Base-by-base conservation (phyloP, 208 protist species). In the Porcisia deanei region DNA sequence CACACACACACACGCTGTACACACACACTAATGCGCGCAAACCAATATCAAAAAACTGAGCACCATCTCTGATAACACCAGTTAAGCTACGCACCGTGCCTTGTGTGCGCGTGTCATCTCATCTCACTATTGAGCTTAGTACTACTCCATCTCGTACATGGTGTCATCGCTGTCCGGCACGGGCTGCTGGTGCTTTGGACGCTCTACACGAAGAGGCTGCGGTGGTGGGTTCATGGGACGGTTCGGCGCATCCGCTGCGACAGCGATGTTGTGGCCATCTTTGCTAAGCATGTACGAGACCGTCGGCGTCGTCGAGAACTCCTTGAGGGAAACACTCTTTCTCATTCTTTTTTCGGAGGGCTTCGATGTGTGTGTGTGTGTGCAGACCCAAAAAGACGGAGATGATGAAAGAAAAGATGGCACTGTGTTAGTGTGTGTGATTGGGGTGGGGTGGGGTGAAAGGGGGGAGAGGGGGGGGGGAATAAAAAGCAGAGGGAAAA, bases 221-320 rank as follows among this genome's bases (percentile, higher is more conserved):
- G 80, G 80, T 2, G 81, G 82, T 16, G 73, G 77, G n/a, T 76
- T 77, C 53, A 81, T 73, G 30, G 77, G 73, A 34, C 71, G 78
- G 79, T 71, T 81, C 69, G 76, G 79, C 58, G 78, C 60, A 47
- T 85, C 86, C 16, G 79, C 65, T 34, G 73, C 79, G 25, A 82
- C 73, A 1, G 91, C 93, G 39, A 97, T 72, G 71, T 97, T 97
- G 76, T 94, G 84, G 0, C 93, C 93, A 63, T 95, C 89, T 78
- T 97, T 97, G 80, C 91, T 94, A 59, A 95, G 86, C 93, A 97
- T 97, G 77, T 94, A 95, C 52, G 93, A 97, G 34, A 97, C 93
- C 14, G 91, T 95, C 52, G 93, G 93, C 16, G 93, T 97, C 1
- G 91, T 97, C 45, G 93, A 97, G 70, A 97, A 97, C 82, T 97